Evolutionary conservation across 1,284 basidiomycete genomes (phyloP).

Genomic region (Meira nashicola): DNA sequence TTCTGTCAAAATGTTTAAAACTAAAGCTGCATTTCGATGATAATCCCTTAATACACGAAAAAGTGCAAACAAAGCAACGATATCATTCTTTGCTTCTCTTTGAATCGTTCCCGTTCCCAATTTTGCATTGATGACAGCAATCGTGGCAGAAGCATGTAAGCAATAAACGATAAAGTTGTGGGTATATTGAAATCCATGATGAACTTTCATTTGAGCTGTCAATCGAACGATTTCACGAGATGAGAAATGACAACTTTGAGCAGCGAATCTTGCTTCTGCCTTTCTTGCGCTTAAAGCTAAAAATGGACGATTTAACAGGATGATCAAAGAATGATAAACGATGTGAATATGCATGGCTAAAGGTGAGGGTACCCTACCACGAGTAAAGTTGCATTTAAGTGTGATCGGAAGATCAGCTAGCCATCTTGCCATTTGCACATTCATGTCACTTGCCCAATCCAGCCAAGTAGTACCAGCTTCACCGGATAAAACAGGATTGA

Average conservation of each 20-base stretch:
- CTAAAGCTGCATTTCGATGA: background rate
- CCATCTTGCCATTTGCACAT: constrained; percentile 8
- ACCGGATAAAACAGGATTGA: constrained; percentile 2
- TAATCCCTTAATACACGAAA: background rate
- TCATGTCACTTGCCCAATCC: constrained; percentile 7
- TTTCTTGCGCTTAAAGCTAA: constrained; percentile 23
- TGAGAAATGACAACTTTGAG: constrained; percentile 3
- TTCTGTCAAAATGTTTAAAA: background rate
- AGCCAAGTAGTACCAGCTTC: constrained; percentile 3
- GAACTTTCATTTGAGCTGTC: constrained; percentile 1
- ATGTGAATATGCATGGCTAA: constrained; percentile 38
- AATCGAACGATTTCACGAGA: background rate
- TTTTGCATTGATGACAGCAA: constrained; percentile 4
- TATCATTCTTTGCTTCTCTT: constrained; percentile 6
- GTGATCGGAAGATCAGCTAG: constrained; percentile 2
- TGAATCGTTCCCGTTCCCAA: constrained; percentile 6
- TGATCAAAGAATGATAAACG: constrained; percentile 45
- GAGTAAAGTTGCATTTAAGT: constrained; percentile 6
- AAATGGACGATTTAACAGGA: constrained; percentile 47
- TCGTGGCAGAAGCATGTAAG: constrained; percentile 2
- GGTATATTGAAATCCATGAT: background rate
- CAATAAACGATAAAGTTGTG: constrained; percentile 5
- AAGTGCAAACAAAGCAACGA: background rate
- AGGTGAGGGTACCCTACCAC: background rate
- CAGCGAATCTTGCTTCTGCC: constrained; percentile 3